Evolutionary conservation across 2,329 filamentous ascomycete species (phyloP), one percentile per base, ranked within the genome.

Genomic region (Hymenoscyphus fructigenus): DNA sequence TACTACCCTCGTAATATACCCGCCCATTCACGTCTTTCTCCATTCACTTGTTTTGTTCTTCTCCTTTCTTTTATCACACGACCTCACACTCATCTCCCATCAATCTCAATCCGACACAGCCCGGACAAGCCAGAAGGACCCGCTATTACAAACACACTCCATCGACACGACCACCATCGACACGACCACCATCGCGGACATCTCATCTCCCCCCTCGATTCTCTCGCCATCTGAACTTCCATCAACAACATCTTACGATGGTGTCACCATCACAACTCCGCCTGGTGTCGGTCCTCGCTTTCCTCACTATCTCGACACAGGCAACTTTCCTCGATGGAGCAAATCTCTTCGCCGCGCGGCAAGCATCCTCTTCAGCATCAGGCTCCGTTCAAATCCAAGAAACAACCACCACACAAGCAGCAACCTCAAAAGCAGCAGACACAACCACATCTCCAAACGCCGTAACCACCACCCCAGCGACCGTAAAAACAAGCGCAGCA

Each of bases 271-370:
- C 65, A 57, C 68, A 71, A 34, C 57, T 70, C 44, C 68, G 70
- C 44, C 60, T 70, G 44, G 57, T 71, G 20, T 59, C 70, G n/a
- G 36, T 72, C 28, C 64, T 72, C 34, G 67, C 68, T n/a, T 23
- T 50, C 20, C 60, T 70, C 55, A 38, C 72, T 60, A 65, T 71
- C 61, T 34, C 73, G 61, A 56, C 69, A 20, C 70, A 74, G 56
- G 72, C 72, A 6, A 62, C 29, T 14, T 70, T 65, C 66, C 58
- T 72, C 26, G 66, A 71, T 44, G 61, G 56, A 17, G 36, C 28
- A 15, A 65, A 65, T 20, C 32, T 70, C 44, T 63, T 68, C 56
- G 66, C 50, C 29, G 62, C 66, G 44, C 56, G 66, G 32, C 23
- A 61, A n/a, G 32, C 15, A n/a, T 29, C 53, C 1, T 10, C 26